These are phyloP conservation scores for Aureoboletus auriporus DNA, from an alignment of 768 basidiomycete genomes.

Conservation along the genomic window DNA sequence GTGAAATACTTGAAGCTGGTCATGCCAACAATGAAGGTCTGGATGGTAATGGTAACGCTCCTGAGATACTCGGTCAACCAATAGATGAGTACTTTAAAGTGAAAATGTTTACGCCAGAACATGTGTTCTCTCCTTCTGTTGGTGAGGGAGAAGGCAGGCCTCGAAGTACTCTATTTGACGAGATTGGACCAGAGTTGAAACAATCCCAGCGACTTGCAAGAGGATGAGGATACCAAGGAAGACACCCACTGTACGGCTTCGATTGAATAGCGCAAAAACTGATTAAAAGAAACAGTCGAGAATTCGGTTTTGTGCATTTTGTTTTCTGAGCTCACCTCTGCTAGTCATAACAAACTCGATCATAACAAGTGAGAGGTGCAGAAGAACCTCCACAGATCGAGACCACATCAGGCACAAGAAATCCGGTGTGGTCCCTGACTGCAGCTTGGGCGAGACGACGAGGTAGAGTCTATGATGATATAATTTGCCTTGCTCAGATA, in stretches of 20 bases:
- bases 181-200: conserved; percentile 19
- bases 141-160: conserved; percentile 24
- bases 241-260: conserved; percentile 24
- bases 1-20: conserved; percentile 34
- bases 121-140: not conserved
- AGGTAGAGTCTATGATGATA: conserved; percentile 9
- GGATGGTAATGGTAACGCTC: conserved; percentile 24
- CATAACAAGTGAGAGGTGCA: conserved; percentile 10
- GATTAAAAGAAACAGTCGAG: not conserved
- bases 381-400: not conserved
- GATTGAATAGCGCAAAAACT: conserved; percentile 33
- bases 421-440: conserved; percentile 7
- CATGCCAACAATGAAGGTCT: conserved; percentile 37
- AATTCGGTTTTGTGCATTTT: not conserved
- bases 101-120: conserved; percentile 15
- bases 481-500: too few species aligned
- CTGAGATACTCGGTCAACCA: conserved; percentile 4
- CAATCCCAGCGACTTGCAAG: conserved; percentile 14
- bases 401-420: conserved; percentile 13
- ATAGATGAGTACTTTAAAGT: not conserved
- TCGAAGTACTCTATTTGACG: not conserved
- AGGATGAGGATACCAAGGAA: conserved; percentile 10
- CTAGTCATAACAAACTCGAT: conserved; percentile 22
- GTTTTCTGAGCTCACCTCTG: conserved; percentile 18
- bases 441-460: conserved; percentile 3